These are phyloP conservation scores for Trametes versicolor DNA, from an alignment of 1,284 basidiomycete genomes.

Conservation along the genomic window DNA sequence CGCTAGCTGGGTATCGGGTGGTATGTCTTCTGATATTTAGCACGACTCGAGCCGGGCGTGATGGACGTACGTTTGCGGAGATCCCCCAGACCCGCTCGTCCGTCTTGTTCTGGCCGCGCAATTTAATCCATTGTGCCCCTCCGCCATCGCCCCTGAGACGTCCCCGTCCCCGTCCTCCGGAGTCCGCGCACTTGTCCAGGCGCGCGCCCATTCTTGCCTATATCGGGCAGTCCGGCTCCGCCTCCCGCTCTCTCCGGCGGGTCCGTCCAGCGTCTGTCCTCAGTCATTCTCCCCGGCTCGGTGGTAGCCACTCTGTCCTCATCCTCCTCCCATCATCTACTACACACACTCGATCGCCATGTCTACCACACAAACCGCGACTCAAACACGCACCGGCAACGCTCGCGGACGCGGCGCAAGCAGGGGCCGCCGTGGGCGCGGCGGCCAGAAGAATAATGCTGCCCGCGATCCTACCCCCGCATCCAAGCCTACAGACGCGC, in stretches of 20 bases:
- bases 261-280: slow-evolving; percentile 1
- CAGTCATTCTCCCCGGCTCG: slow-evolving; percentile 15
- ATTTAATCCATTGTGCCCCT: not conserved
- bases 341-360: slow-evolving; percentile 32
- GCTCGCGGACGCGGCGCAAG: slow-evolving; percentile 44
- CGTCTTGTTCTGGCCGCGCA: not conserved
- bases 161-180: not conserved
- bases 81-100: not conserved
- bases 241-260: not conserved
- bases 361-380: slow-evolving; percentile 46
- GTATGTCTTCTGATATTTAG: slow-evolving; percentile 15
- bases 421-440: slow-evolving; percentile 43
- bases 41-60: not conserved
- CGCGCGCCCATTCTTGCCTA: not conserved
- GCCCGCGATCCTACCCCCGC: slow-evolving; percentile 22
- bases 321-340: slow-evolving; percentile 1
- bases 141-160: not conserved
- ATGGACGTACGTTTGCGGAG: not conserved
- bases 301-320: not conserved
- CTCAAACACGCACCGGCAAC: slow-evolving; percentile 41
- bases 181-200: not conserved
- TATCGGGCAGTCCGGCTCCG: slow-evolving; percentile 7
- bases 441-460: slow-evolving; percentile 33
- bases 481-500: slow-evolving; percentile 18
- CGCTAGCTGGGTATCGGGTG: slow-evolving; percentile 1